phyloP scores from a whole-genome alignment of 2,329 filamentous ascomycete species.

The Fonsecaea pedrosoi region DNA sequence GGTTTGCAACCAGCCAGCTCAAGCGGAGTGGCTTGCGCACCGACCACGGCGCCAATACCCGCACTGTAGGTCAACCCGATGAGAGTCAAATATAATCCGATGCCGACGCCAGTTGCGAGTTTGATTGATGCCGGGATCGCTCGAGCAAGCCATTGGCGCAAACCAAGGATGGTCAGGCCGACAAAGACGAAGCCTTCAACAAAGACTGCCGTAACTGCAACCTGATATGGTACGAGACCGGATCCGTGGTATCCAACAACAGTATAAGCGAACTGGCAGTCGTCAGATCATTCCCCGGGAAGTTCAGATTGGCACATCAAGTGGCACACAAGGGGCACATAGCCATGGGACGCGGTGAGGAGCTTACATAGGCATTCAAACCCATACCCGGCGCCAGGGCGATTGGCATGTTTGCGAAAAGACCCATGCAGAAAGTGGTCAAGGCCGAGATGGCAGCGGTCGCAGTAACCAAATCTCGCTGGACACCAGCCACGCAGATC shows the following conservation, averaged over 20 bases:
- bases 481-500: constrained; percentile 62
- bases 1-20: constrained; percentile 76
- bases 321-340: neutral
- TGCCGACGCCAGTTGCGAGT: constrained; percentile 82
- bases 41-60: constrained; percentile 79
- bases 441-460: constrained; percentile 83
- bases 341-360: neutral
- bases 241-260: constrained; percentile 79
- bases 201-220: constrained; percentile 85
- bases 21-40: constrained; percentile 70
- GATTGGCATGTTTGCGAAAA: constrained; percentile 81
- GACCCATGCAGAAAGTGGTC: constrained; percentile 81
- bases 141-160: constrained; percentile 87
- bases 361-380: constrained; percentile 72
- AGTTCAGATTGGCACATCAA: neutral
- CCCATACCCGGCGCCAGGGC: constrained; percentile 78
- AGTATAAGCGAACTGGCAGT: constrained; percentile 70
- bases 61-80: constrained; percentile 76
- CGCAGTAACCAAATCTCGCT: constrained; percentile 81
- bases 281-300: neutral
- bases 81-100: constrained; percentile 76
- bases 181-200: constrained; percentile 88
- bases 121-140: constrained; percentile 85
- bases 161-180: constrained; percentile 75
- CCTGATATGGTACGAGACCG: constrained; percentile 73